Evolutionary conservation across 805 yeast species (phyloP).

Genomic region (Schwanniomyces pseudopolymorphus): DNA sequence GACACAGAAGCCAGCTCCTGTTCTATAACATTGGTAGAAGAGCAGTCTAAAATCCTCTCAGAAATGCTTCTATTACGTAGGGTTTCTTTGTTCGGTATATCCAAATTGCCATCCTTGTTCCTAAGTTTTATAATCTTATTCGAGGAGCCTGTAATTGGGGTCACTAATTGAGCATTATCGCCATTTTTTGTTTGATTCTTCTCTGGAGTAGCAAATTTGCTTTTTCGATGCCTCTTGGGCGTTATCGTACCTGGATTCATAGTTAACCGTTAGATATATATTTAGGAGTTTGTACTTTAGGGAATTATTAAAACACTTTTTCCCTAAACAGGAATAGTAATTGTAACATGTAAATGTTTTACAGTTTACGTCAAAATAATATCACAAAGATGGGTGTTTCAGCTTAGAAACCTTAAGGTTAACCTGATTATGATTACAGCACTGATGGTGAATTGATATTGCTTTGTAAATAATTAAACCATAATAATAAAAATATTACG

Average conservation of each 20-base stretch:
- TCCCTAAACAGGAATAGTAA: conserved; percentile 3
- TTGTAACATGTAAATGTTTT: conserved; percentile 1
- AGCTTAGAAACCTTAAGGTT: neutral
- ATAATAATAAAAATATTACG: too few species aligned
- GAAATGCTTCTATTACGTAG: neutral
- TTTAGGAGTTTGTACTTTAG: neutral
- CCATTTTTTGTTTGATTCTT: neutral
- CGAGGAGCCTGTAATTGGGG: conserved; percentile 1
- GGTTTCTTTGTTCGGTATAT: neutral
- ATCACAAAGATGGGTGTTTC: neutral
- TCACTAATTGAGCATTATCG: conserved; percentile 1
- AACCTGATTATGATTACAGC: too few species aligned
- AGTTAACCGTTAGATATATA: neutral
- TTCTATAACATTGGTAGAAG: neutral
- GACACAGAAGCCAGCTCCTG: neutral
- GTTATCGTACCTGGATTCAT: neutral
- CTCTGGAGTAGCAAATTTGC: neutral
- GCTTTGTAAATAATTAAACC: too few species aligned
- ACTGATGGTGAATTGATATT: too few species aligned
- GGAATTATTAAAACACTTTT: neutral
- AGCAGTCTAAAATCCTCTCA: neutral
- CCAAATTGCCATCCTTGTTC: neutral
- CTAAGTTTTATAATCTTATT: neutral
- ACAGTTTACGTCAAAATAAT: neutral
- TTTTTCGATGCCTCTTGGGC: neutral